A percentile compares a stretch with the other conserved stretches of the same genome.
Evolutionary conservation across 768 basidiomycete genomes (phyloP).

Genomic region (Boletellus ananas): DNA sequence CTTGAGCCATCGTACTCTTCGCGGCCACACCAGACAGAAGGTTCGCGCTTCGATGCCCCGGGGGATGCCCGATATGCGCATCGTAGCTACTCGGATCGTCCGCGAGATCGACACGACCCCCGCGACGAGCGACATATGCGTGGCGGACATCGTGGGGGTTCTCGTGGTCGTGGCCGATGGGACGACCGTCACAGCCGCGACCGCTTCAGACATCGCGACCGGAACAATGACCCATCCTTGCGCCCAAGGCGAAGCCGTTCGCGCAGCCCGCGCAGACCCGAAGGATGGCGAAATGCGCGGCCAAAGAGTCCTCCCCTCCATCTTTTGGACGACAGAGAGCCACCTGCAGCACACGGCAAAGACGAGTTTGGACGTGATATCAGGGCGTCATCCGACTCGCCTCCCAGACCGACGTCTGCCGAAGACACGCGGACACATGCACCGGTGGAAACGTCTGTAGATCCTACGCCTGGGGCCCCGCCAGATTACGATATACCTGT

Average conservation of each 20-base stretch:
- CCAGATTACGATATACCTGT: conserved; percentile 47
- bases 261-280: conserved; percentile 66
- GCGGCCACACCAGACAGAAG: neutral
- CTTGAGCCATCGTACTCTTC: conserved; percentile 22
- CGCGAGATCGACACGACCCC: conserved; percentile 43
- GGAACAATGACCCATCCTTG: conserved; percentile 34
- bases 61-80: conserved; percentile 38
- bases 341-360: conserved; percentile 42
- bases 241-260: conserved; percentile 64
- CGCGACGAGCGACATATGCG: conserved; percentile 51
- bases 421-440: conserved; percentile 25
- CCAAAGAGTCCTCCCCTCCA: conserved; percentile 60
- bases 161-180: conserved; percentile 62
- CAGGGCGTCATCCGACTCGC: conserved; percentile 47
- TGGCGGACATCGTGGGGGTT: conserved; percentile 52
- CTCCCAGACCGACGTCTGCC: conserved; percentile 26
- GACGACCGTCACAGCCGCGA: conserved; percentile 51
- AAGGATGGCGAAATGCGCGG: conserved; percentile 45
- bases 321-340: conserved; percentile 33
- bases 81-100: conserved; percentile 36
- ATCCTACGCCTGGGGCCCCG: conserved; percentile 41
- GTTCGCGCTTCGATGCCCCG: conserved; percentile 31
- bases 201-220: conserved; percentile 45
- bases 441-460: conserved; percentile 38
- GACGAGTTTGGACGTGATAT: conserved; percentile 89